Conservation (phyloP, 2,329 filamentous ascomycete genomes). For the Paraconiothyrium sp. region DNA sequence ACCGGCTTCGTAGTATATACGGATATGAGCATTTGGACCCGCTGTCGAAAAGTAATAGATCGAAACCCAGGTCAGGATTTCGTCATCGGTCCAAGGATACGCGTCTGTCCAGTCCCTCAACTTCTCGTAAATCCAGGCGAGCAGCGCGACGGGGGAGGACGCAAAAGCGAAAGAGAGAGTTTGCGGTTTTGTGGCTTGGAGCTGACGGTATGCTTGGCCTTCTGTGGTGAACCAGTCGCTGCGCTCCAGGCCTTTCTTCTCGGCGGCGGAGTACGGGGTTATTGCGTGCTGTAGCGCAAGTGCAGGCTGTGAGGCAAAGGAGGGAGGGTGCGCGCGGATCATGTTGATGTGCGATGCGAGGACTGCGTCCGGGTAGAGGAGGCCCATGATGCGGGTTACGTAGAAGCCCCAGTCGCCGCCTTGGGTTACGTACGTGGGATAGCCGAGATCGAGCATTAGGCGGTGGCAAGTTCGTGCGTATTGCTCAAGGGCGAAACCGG, state of each 20-base stretch:
- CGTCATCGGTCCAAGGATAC: conserved; percentile 79
- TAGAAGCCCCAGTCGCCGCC: conserved; percentile 77
- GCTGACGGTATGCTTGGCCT: conserved; percentile 66
- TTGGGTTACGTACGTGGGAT: conserved; percentile 64
- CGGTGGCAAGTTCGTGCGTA: conserved; percentile 73
- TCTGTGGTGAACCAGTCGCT: conserved; percentile 66
- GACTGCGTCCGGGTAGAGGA: conserved; percentile 66
- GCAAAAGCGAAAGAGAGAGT: conserved; percentile 75
- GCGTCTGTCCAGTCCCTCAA: conserved; percentile 78
- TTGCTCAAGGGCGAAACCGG: conserved; percentile 67
- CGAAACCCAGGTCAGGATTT: conserved; percentile 77
- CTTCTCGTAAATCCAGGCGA: conserved; percentile 86
- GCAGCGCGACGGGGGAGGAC: conserved; percentile 74
- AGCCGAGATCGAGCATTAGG: conserved; percentile 74
- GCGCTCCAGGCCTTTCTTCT: conserved; percentile 63
- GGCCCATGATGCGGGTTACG: conserved; percentile 70
- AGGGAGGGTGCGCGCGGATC: conserved; percentile 53
- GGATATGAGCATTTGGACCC: conserved; percentile 71
- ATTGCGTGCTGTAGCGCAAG: conserved; percentile 66
- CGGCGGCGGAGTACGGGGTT: conserved; percentile 62
- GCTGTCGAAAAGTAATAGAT: conserved; percentile 77
- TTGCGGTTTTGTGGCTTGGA: conserved; percentile 75
- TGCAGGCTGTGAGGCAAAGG: conserved; percentile 61
- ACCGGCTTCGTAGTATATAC: conserved; percentile 76
- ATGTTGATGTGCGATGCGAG: conserved; percentile 72